These are phyloP conservation scores for Ceratocystis cacaofunesta DNA, from an alignment of 2,329 filamentous ascomycete species.

Conservation along the genomic window DNA sequence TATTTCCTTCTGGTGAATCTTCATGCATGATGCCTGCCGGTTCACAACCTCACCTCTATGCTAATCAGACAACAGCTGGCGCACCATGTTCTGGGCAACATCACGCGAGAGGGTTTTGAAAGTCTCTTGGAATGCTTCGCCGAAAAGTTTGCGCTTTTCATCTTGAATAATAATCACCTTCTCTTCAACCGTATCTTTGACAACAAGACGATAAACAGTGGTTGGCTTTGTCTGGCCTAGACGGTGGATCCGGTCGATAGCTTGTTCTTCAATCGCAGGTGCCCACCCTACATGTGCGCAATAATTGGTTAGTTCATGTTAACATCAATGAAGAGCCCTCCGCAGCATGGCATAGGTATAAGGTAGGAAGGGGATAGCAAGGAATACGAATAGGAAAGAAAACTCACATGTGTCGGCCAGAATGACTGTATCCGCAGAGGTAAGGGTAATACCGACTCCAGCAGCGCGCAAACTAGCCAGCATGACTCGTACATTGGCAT, in stretches of 20 bases:
- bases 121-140: slow-evolving; percentile 65
- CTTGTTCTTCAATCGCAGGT: slow-evolving; percentile 83
- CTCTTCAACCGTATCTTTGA: slow-evolving; percentile 70
- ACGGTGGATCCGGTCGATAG: slow-evolving; percentile 74
- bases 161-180: slow-evolving; percentile 63
- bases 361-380: background rate
- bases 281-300: slow-evolving; percentile 51
- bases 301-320: background rate
- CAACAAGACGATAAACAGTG: slow-evolving; percentile 66
- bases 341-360: no score
- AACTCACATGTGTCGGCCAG: slow-evolving; percentile 57
- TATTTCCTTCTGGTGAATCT: background rate
- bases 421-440: slow-evolving; percentile 73
- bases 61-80: slow-evolving; percentile 10
- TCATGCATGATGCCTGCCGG: no score
- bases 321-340: no score
- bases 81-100: slow-evolving; percentile 12
- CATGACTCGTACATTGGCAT: slow-evolving; percentile 56
- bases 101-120: slow-evolving; percentile 21
- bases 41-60: background rate
- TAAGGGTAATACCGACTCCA: slow-evolving; percentile 73
- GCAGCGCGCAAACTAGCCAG: slow-evolving; percentile 72
- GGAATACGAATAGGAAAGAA: background rate
- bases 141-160: slow-evolving; percentile 64
- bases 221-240: slow-evolving; percentile 68